These are phyloP conservation scores for Salix purpurea DNA, from an alignment of 345 rosid genomes.

Conservation along the genomic window DNA sequence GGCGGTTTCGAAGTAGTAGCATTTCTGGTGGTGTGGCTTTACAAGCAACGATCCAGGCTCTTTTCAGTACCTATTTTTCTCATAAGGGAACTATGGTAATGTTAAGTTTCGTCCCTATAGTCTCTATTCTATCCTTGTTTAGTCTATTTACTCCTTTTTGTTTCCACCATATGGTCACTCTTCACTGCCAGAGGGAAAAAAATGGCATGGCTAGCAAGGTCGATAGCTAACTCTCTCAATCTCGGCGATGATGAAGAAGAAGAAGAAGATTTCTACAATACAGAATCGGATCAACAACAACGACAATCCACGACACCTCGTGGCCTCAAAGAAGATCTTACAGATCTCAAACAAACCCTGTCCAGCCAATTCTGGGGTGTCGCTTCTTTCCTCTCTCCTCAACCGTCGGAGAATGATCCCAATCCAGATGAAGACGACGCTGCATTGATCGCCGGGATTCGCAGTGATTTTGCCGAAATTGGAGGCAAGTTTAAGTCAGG, in stretches of 20 bases:
- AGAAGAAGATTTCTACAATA: not conserved
- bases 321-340: conserved; percentile 80
- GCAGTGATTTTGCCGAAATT: conserved; percentile 69
- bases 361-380: conserved; percentile 83
- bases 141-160: no score
- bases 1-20: conserved; percentile 14
- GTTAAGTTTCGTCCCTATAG: no score
- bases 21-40: not conserved
- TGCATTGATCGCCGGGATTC: conserved; percentile 48
- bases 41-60: no score
- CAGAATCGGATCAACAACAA: conserved; percentile 18
- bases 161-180: no score
- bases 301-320: conserved; percentile 32
- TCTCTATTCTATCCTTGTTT: no score
- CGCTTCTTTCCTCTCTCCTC: conserved; percentile 88
- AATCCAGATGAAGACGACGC: conserved; percentile 19
- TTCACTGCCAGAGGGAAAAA: not conserved
- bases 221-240: conserved; percentile 56
- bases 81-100: no score
- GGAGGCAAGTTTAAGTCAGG: conserved; percentile 59
- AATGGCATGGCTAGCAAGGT: conserved; percentile 71
- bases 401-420: conserved; percentile 29
- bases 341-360: conserved; percentile 72
- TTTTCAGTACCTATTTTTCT: no score
- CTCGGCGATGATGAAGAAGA: conserved; percentile 31